These are phyloP conservation scores for Cucumis sativus DNA, from an alignment of 306 rosid species.

Conservation along the genomic window DNA sequence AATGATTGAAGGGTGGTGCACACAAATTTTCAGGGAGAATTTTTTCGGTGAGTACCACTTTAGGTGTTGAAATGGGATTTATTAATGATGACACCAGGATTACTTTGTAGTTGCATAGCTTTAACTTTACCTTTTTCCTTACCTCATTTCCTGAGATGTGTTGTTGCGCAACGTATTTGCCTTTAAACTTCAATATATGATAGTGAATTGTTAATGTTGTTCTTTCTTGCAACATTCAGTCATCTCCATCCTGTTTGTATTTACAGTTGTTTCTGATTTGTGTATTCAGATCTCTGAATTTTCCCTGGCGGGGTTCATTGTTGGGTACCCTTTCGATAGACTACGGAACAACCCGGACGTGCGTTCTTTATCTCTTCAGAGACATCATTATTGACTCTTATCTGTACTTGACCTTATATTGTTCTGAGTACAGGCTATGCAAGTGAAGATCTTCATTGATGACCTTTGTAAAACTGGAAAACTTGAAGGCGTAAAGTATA, in stretches of 20 bases:
- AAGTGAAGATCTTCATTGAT: constrained; percentile 48
- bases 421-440: constrained; percentile 29
- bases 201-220: not conserved
- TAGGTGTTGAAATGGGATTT: not conserved
- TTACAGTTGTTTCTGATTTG: constrained; percentile 11
- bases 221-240: not conserved
- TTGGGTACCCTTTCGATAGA: constrained; percentile 44
- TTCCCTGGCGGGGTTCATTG: constrained; percentile 53
- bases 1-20: not conserved
- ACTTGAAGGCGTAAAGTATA: constrained; percentile 45
- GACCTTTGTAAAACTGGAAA: constrained; percentile 38
- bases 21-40: not conserved
- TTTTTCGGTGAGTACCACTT: not conserved
- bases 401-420: not conserved
- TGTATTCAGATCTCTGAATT: constrained; percentile 48
- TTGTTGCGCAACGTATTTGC: not conserved
- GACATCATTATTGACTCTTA: not conserved
- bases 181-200: not conserved
- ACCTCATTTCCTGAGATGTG: not conserved
- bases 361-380: constrained; percentile 16
- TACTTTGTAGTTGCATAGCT: not conserved
- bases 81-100: not conserved
- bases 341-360: constrained; percentile 25
- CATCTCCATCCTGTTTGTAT: not conserved
- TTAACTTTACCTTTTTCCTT: not conserved